phyloP scores from a whole-genome alignment of 1,139 yeast genomes.

The Entelexis paramagnoliae region DNA sequence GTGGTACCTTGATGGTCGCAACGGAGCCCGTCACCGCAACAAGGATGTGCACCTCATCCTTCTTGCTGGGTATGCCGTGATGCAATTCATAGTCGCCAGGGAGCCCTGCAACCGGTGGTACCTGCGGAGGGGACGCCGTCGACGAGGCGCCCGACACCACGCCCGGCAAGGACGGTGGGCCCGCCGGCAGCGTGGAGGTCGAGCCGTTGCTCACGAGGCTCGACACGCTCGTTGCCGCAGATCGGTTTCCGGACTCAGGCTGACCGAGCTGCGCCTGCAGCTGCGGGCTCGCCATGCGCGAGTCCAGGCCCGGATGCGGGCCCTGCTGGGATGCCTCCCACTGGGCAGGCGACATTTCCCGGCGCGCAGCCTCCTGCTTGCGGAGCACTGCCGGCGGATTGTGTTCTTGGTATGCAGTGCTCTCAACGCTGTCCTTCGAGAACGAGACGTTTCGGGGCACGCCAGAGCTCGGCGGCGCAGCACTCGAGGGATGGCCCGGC shows the following conservation, averaged over 20 bases:
- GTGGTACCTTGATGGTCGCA: constrained; percentile 86
- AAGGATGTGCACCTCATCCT: constrained; percentile 64
- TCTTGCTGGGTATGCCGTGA: constrained; percentile 6
- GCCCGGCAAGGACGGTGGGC: neutral
- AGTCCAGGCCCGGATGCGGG: constrained; percentile 1
- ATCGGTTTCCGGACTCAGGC: constrained; percentile 1
- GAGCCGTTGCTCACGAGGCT: constrained; percentile 4
- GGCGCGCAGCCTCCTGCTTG: constrained; percentile 23
- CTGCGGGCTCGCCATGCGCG: constrained; percentile 3
- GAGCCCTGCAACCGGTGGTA: neutral
- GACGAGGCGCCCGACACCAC: neutral
- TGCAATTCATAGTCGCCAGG: constrained; percentile 5
- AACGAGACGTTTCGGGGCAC: constrained; percentile 24
- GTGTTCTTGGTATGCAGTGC: constrained; percentile 25
- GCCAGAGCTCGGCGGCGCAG: neutral
- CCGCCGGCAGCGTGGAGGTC: neutral
- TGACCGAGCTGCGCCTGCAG: neutral
- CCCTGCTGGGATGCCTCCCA: neutral
- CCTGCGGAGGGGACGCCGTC: neutral
- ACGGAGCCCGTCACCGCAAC: constrained; percentile 94
- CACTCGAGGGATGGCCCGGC: constrained; percentile 7
- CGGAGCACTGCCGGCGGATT: constrained; percentile 25
- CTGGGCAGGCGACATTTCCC: constrained; percentile 16
- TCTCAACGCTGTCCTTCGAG: constrained; percentile 18
- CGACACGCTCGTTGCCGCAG: constrained; percentile 6